Evolutionary conservation across 164 flowering plant genomes (phyloP).

Genomic region (Buxus sempervirens): DNA sequence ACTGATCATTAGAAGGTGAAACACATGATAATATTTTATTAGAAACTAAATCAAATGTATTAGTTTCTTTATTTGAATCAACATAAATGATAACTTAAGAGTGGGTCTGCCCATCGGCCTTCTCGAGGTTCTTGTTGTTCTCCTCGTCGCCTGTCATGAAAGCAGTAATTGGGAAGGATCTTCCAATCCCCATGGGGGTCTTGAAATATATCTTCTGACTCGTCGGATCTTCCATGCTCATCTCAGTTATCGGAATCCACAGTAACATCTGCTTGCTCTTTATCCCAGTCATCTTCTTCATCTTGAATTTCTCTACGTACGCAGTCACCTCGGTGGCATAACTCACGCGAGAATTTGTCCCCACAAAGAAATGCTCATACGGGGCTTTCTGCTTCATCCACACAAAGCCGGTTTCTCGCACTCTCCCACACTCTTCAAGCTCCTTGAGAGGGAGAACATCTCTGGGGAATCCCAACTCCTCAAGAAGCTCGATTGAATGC

Average conservation of each 20-base stretch:
- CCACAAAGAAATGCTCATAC: slow-evolving; percentile 66
- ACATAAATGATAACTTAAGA: too few relatives aligned
- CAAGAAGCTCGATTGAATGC: slow-evolving; percentile 56
- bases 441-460: slow-evolving; percentile 71
- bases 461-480: slow-evolving; percentile 79
- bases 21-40: too few relatives aligned
- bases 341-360: slow-evolving; percentile 56
- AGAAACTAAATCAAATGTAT: too few relatives aligned
- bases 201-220: slow-evolving; percentile 18
- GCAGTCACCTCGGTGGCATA: slow-evolving; percentile 75
- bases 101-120: neutral
- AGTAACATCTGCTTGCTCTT: slow-evolving; percentile 74
- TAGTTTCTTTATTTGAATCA: too few relatives aligned
- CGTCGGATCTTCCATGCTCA: slow-evolving; percentile 57
- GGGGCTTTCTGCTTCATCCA: slow-evolving; percentile 89
- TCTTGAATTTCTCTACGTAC: slow-evolving; percentile 67
- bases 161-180: slow-evolving; percentile 11
- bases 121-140: neutral
- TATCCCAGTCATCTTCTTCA: slow-evolving; percentile 75
- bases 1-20: too few relatives aligned
- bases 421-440: slow-evolving; percentile 80
- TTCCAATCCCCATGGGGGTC: slow-evolving; percentile 20
- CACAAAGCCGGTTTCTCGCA: slow-evolving; percentile 72
- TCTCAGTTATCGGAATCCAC: slow-evolving; percentile 86
- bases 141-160: slow-evolving; percentile 23